Evolutionary conservation across 331 rosid species (phyloP).

Genomic region (Erythrophleum ivorense): DNA sequence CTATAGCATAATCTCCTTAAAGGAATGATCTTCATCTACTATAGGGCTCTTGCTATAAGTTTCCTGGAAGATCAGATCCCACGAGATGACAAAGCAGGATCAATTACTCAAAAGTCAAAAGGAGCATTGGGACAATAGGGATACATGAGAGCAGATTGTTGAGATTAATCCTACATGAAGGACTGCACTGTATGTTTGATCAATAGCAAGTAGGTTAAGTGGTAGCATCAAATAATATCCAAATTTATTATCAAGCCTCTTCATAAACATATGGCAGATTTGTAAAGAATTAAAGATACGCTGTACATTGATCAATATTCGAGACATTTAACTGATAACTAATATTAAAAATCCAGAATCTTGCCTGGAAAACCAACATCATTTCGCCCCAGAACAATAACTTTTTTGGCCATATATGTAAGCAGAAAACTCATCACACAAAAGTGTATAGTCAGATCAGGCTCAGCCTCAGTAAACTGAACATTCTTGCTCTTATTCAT

Average conservation of each 20-base stretch:
- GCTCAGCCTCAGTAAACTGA: slow-evolving; percentile 1
- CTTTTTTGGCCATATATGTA: background rate
- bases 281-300: background rate
- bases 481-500: background rate
- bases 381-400: background rate
- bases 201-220: slow-evolving; percentile 4
- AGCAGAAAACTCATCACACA: background rate
- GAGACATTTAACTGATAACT: background rate
- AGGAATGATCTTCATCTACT: background rate
- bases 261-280: background rate
- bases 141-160: background rate
- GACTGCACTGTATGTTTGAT: slow-evolving; percentile 9
- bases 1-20: background rate
- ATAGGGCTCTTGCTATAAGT: background rate
- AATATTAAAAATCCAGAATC: background rate
- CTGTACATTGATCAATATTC: background rate
- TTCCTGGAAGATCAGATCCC: slow-evolving; percentile 9
- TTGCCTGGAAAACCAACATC: background rate
- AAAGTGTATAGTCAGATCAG: slow-evolving; percentile 8
- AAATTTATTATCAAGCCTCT: slow-evolving; percentile 15
- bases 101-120: slow-evolving; percentile 9
- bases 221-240: background rate
- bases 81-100: slow-evolving; percentile 2
- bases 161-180: slow-evolving; percentile 14
- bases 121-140: background rate